A percentile compares a stretch with the other conserved stretches of the same genome.
Evolutionary conservation across 306 rosid genomes (phyloP).

Genomic region (Trifolium subterraneum): DNA sequence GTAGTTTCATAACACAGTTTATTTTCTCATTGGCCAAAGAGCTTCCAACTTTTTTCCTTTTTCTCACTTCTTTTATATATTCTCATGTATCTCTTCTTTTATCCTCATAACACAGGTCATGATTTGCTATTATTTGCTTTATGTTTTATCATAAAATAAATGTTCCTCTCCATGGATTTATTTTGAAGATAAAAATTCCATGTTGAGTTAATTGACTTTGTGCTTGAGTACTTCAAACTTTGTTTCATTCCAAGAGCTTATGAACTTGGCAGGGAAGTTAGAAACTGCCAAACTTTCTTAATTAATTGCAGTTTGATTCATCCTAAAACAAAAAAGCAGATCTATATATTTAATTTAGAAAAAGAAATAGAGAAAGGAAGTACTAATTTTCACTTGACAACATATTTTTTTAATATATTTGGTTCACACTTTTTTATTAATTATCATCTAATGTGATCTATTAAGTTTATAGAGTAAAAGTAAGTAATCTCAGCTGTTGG

Average conservation of each 20-base stretch:
- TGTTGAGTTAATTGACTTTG: constrained; percentile 15
- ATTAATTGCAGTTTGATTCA: constrained; percentile 7
- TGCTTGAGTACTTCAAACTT: constrained; percentile 26
- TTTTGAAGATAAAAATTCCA: constrained; percentile 32
- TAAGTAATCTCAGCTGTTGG: neutral
- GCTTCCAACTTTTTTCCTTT: constrained; percentile 24
- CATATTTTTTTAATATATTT: neutral
- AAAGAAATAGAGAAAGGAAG: neutral
- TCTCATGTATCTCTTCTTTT: constrained; percentile 44
- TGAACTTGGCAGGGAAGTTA: constrained; percentile 3
- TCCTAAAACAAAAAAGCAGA: constrained; percentile 10
- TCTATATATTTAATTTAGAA: neutral
- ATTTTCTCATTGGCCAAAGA: constrained; percentile 39
- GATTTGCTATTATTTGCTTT: constrained; percentile 35
- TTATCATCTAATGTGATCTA: neutral
- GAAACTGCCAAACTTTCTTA: constrained; percentile 28
- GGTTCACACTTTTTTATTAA: constrained; percentile 8
- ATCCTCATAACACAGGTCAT: constrained; percentile 43
- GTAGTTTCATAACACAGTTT: constrained; percentile 20
- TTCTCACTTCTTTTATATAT: constrained; percentile 21
- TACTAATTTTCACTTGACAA: constrained; percentile 10
- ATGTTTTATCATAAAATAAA: constrained; percentile 39
- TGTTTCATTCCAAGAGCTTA: neutral
- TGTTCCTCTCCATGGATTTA: constrained; percentile 29
- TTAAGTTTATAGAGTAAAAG: neutral